A percentile compares a stretch with the other conserved stretches of the same genome.
Evolutionary conservation across 768 basidiomycete species (phyloP).

Genomic region (Tremella fuciformis): DNA sequence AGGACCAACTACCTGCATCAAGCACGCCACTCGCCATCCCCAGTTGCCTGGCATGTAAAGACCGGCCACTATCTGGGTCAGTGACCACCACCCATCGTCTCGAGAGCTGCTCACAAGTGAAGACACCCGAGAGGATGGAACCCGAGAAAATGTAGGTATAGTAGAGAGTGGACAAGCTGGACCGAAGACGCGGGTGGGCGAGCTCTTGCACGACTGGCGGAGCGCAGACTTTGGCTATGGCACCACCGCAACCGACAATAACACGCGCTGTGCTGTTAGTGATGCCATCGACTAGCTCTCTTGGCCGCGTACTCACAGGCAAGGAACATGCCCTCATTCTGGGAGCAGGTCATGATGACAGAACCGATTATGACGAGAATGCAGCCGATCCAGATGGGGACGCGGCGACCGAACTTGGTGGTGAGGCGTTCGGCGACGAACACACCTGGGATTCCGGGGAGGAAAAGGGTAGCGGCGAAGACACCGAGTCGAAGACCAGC

Average conservation of each 20-base stretch:
- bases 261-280: not conserved
- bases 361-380: not conserved
- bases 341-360: not conserved
- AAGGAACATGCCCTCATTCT: not conserved
- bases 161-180: too few relatives aligned
- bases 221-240: conserved; percentile 22
- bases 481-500: not conserved
- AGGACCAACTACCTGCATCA: conserved; percentile 22
- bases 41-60: conserved; percentile 5
- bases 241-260: conserved; percentile 24
- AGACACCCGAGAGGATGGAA: too few relatives aligned
- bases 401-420: not conserved
- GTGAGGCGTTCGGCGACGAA: not conserved
- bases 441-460: not conserved
- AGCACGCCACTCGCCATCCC: conserved; percentile 21
- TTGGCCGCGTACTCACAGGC: not conserved
- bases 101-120: too few relatives aligned
- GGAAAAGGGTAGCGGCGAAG: not conserved
- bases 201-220: conserved; percentile 30
- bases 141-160: too few relatives aligned
- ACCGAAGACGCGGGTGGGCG: conserved; percentile 30
- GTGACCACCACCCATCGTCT: conserved; percentile 9
- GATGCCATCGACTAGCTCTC: too few relatives aligned
- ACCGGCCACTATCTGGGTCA: not conserved
- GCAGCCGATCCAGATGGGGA: not conserved